Conservation (phyloP, 257 asterid species). For the Solanum ahanhuiri region DNA sequence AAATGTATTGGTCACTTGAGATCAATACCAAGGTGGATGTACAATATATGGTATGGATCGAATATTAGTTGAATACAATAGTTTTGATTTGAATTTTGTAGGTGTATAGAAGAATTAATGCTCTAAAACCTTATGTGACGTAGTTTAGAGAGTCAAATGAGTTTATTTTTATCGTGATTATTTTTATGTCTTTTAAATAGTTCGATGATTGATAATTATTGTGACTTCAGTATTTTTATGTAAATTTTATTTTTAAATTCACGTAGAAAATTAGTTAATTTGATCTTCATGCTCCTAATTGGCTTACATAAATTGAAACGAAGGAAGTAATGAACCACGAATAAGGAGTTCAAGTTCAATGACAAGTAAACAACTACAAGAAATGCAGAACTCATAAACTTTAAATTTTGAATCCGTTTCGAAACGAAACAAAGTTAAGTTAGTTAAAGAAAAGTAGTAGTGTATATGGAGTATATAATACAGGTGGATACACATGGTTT, state of each 20-base stretch:
- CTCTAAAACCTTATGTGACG: neutral
- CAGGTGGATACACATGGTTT: slow-evolving; percentile 29
- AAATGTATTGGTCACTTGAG: neutral
- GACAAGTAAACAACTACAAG: neutral
- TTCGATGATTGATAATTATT: neutral
- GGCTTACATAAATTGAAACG: neutral
- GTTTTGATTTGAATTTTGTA: neutral
- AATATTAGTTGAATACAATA: neutral
- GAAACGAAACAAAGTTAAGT: neutral
- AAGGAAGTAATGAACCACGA: neutral
- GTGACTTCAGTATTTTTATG: neutral
- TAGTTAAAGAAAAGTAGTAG: neutral
- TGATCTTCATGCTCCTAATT: neutral
- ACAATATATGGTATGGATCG: neutral
- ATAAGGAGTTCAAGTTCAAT: neutral
- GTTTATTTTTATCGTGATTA: neutral
- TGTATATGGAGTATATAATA: neutral
- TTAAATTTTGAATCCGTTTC: neutral
- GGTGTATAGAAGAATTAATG: neutral
- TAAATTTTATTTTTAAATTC: neutral
- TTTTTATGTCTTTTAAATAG: neutral
- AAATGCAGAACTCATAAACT: neutral
- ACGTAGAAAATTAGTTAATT: neutral
- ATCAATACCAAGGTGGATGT: neutral
- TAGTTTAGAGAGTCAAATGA: neutral